Percentiles rank a stretch among this genome's conserved stretches.
phyloP scores from a whole-genome alignment of 2,329 filamentous ascomycete genomes.

The Cladophialophora yegresii region DNA sequence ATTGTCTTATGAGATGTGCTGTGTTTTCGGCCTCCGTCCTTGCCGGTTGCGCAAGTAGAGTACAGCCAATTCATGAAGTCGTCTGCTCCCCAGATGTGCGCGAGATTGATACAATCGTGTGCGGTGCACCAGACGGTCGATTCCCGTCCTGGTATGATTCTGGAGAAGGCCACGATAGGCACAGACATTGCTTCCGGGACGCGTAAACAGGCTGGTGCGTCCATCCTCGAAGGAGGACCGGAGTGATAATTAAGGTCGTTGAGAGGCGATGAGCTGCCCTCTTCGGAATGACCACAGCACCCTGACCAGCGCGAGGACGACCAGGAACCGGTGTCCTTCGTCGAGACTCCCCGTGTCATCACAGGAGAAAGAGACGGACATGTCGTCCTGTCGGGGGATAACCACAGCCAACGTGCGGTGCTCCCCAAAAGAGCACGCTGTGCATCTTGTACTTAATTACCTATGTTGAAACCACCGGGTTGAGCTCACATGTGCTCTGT shows the following conservation, averaged over 20 bases:
- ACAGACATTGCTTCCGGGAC: background rate
- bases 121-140: background rate
- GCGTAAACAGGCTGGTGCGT: background rate
- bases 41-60: background rate
- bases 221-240: background rate
- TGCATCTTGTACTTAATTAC: too few species aligned
- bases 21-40: background rate
- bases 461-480: too few species aligned
- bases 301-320: background rate
- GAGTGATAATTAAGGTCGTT: background rate
- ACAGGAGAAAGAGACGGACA: too few species aligned
- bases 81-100: constrained; percentile 6
- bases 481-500: too few species aligned
- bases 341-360: too few species aligned
- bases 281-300: constrained; percentile 15
- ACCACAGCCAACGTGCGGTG: too few species aligned
- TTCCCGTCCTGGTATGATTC: background rate
- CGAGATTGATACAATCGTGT: background rate
- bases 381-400: too few species aligned
- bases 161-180: background rate
- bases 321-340: background rate
- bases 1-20: background rate
- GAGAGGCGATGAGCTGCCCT: background rate
- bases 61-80: constrained; percentile 17
- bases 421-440: too few species aligned